A percentile compares a stretch with the other conserved stretches of the same genome.
These are phyloP conservation scores for Cutaneotrichosporon sp. DNA, from an alignment of 1,284 basidiomycete genomes.

Conservation along the genomic window DNA sequence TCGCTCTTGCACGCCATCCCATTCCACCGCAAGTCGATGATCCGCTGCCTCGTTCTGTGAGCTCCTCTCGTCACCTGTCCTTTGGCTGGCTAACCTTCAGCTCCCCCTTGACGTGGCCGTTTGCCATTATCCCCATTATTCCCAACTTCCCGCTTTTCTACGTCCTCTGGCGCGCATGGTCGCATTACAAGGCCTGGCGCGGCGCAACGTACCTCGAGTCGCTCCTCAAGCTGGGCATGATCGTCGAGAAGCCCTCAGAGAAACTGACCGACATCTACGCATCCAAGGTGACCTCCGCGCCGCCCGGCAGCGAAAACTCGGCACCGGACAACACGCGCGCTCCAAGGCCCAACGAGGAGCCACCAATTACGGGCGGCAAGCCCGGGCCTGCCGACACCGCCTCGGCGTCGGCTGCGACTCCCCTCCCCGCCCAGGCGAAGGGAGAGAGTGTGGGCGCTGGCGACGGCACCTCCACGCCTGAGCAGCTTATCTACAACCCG, in stretches of 20 bases:
- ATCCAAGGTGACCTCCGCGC: background rate
- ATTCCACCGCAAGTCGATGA: conserved; percentile 43
- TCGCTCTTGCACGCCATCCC: conserved; percentile 41
- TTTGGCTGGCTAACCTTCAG: conserved; percentile 12
- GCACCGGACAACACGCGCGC: conserved; percentile 4
- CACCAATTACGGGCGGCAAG: background rate
- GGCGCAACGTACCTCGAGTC: conserved; percentile 43
- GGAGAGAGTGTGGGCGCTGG: conserved; percentile 1
- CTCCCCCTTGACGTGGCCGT: conserved; percentile 44
- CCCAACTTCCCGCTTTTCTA: conserved; percentile 53
- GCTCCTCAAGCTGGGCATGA: conserved; percentile 40
- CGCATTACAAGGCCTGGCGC: conserved; percentile 49
- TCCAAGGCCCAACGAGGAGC: background rate
- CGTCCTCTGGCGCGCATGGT: conserved; percentile 52
- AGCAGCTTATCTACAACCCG: background rate
- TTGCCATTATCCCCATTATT: conserved; percentile 51
- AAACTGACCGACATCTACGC: conserved; percentile 32
- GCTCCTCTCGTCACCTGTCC: background rate
- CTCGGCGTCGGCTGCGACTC: background rate
- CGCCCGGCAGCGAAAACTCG: conserved; percentile 1
- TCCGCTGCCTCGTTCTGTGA: conserved; percentile 32
- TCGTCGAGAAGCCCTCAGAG: conserved; percentile 30
- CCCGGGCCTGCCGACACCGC: background rate
- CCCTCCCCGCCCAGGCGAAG: conserved; percentile 2
- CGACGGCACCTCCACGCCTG: background rate